Conservation (phyloP, 164 flowering plant species). For the Cinnamomum micranthum region DNA sequence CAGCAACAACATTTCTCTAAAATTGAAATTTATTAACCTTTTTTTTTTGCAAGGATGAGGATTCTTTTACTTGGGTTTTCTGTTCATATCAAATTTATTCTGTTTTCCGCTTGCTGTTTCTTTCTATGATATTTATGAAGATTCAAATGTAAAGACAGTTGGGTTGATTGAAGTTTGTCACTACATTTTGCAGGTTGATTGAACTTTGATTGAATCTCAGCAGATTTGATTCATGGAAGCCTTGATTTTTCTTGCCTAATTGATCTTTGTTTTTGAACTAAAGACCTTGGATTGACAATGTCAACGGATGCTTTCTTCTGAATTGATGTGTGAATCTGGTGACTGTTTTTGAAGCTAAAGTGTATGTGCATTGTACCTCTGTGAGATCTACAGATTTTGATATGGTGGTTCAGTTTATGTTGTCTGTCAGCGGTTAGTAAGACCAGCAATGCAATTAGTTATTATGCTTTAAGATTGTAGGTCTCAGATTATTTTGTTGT, state of each 20-base stretch:
- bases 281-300: background rate
- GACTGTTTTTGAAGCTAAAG: conserved; percentile 1
- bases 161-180: background rate
- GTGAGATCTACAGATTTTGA: background rate
- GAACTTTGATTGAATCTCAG: background rate
- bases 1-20: background rate
- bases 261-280: background rate
- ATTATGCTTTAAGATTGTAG: conserved; percentile 1
- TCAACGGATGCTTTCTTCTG: background rate
- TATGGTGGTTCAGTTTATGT: background rate
- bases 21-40: background rate
- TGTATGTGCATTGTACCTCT: background rate
- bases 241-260: background rate
- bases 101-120: background rate
- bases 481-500: background rate
- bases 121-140: background rate
- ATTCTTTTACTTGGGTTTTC: background rate
- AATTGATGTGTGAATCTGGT: conserved; percentile 3
- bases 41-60: background rate
- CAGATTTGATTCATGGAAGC: background rate
- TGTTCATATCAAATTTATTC: background rate
- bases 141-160: background rate
- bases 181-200: conserved; percentile 1
- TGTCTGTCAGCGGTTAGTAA: background rate
- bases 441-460: background rate